phyloP scores from a whole-genome alignment of 768 basidiomycete genomes.

The Trametes cingulata region DNA sequence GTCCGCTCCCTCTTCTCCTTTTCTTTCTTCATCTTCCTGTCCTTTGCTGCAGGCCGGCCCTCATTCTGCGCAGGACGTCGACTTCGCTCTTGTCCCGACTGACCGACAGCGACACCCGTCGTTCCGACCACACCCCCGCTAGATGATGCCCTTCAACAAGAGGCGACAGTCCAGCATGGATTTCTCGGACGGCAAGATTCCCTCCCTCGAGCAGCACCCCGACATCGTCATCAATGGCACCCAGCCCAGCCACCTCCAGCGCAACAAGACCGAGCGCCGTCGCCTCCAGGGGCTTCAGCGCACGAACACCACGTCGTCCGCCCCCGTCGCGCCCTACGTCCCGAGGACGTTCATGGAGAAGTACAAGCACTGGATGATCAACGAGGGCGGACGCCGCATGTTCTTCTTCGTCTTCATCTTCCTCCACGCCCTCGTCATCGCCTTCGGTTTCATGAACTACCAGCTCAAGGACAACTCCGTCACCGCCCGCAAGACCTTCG shows the following conservation, averaged over 20 bases:
- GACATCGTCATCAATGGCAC: constrained; percentile 30
- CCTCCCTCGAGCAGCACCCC: constrained; percentile 54
- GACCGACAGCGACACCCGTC: background rate
- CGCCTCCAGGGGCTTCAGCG: constrained; percentile 86
- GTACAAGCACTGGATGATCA: constrained; percentile 87
- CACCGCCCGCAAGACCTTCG: constrained; percentile 68
- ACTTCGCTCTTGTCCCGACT: constrained; percentile 17
- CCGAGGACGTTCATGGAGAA: constrained; percentile 46
- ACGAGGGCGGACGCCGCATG: constrained; percentile 78
- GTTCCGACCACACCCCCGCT: constrained; percentile 2
- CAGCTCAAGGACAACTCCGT: constrained; percentile 74
- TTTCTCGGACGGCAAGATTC: constrained; percentile 57
- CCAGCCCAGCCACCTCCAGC: constrained; percentile 57
- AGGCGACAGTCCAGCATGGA: constrained; percentile 63
- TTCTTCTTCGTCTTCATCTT: constrained; percentile 83
- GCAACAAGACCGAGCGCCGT: constrained; percentile 84
- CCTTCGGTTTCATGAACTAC: constrained; percentile 79
- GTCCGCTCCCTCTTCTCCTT: constrained; percentile 14
- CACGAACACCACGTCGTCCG: constrained; percentile 41
- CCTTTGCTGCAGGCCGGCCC: constrained; percentile 49
- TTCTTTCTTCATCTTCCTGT: constrained; percentile 19
- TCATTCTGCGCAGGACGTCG: constrained; percentile 36
- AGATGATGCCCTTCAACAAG: constrained; percentile 37
- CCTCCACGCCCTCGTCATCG: constrained; percentile 76
- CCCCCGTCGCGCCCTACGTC: constrained; percentile 33